phyloP scores from a whole-genome alignment of 208 protist species.

The Leishmania mexicana region DNA sequence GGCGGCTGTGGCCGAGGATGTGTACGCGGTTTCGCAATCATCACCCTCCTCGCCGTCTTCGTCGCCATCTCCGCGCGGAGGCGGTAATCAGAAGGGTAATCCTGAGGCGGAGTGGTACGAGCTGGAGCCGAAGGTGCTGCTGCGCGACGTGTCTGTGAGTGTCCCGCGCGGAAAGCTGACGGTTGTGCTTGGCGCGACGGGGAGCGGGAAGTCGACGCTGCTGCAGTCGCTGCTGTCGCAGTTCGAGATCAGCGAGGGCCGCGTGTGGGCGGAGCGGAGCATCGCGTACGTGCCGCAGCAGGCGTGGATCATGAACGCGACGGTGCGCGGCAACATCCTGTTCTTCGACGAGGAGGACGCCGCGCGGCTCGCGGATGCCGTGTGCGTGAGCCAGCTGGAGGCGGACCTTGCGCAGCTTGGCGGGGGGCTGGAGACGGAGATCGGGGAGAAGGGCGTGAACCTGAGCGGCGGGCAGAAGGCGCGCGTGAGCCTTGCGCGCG shows the following conservation, averaged over 20 bases:
- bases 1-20: no score
- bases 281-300: slow-evolving; percentile 93
- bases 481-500: slow-evolving; percentile 85
- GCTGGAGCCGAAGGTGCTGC: slow-evolving; percentile 37
- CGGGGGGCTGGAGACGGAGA: slow-evolving; percentile 87
- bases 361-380: slow-evolving; percentile 37
- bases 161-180: slow-evolving; percentile 61
- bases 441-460: slow-evolving; percentile 91
- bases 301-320: slow-evolving; percentile 94
- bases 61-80: no score
- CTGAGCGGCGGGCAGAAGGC: slow-evolving; percentile 91
- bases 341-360: slow-evolving; percentile 80
- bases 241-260: background rate
- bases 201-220: slow-evolving; percentile 76
- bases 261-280: slow-evolving; percentile 2
- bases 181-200: slow-evolving; percentile 69
- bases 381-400: slow-evolving; percentile 76
- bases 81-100: no score
- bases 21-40: no score
- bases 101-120: background rate
- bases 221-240: slow-evolving; percentile 21
- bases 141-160: slow-evolving; percentile 39
- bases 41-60: no score
- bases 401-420: slow-evolving; percentile 84
- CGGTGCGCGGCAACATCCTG: slow-evolving; percentile 94